Conservation (phyloP, 2,329 filamentous ascomycete species). For the Alternaria ethzedia region DNA sequence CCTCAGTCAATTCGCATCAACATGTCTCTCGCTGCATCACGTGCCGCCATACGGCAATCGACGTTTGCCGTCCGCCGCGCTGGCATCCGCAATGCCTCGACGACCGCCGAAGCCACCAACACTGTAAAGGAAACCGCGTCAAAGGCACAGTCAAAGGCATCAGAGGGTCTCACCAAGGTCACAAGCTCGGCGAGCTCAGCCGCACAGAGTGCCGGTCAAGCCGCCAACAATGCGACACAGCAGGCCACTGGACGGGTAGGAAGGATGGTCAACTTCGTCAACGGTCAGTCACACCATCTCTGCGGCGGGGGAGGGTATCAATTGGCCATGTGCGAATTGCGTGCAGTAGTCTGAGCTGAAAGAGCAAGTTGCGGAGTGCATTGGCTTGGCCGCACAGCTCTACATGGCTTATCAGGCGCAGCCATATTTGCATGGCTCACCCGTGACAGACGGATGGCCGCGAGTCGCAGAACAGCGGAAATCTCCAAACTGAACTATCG, state of each 20-base stretch:
- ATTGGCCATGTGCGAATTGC: background rate
- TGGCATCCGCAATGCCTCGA: conserved; percentile 58
- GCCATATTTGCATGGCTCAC: conserved; percentile 1
- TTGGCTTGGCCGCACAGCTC: conserved; percentile 22
- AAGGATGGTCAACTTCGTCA: conserved; percentile 73
- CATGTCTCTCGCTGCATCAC: conserved; percentile 57
- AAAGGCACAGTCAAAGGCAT: conserved; percentile 77
- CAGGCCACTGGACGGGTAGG: conserved; percentile 67
- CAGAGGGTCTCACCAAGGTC: conserved; percentile 82
- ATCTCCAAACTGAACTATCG: background rate
- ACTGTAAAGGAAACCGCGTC: conserved; percentile 55
- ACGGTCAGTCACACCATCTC: conserved; percentile 70
- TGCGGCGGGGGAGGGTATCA: conserved; percentile 10
- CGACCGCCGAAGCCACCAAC: conserved; percentile 54
- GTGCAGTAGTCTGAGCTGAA: background rate
- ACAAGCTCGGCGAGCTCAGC: conserved; percentile 80
- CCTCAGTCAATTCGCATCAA: conserved; percentile 33
- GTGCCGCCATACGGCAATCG: conserved; percentile 54
- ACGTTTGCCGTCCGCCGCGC: conserved; percentile 51
- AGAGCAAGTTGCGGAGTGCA: conserved; percentile 6
- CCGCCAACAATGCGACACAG: conserved; percentile 51
- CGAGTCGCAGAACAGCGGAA: background rate
- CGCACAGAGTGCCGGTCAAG: conserved; percentile 73
- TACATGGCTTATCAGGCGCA: conserved; percentile 17
- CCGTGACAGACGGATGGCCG: background rate